Percentiles rank a stretch among this genome's conserved stretches.
These are phyloP conservation scores for Rhodamnia rubescens DNA, from an alignment of 345 rosid species.

Conservation along the genomic window DNA sequence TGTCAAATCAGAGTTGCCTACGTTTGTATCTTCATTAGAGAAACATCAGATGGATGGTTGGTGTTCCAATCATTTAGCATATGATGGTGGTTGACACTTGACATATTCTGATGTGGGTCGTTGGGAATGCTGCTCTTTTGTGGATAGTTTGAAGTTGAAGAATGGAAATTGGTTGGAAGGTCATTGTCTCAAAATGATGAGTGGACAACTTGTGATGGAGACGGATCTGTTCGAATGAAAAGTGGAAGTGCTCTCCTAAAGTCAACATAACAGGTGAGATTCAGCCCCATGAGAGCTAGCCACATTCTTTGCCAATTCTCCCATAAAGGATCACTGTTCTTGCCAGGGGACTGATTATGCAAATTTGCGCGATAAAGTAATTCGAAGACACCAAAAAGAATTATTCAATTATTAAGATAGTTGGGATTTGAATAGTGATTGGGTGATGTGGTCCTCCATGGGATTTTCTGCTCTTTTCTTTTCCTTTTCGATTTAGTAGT, in stretches of 20 bases:
- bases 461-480: too few relatives aligned
- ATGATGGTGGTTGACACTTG: background rate
- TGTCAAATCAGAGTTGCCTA: conserved; percentile 1
- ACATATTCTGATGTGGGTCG: background rate
- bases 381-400: background rate
- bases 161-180: background rate
- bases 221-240: background rate
- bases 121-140: background rate
- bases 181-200: background rate
- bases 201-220: background rate
- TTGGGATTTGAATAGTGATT: background rate
- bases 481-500: background rate
- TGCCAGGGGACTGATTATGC: background rate
- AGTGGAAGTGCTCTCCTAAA: background rate
- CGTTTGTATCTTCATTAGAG: background rate
- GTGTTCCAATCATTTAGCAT: conserved; percentile 1
- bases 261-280: background rate
- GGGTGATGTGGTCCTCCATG: too few relatives aligned
- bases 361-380: background rate
- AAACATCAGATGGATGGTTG: conserved; percentile 8
- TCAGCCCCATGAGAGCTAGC: background rate
- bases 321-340: background rate
- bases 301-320: background rate
- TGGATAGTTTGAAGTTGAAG: background rate
- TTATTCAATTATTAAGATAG: background rate